These are phyloP conservation scores for Acanthamoeba castellanii DNA, from an alignment of 208 protist genomes.

Conservation along the genomic window DNA sequence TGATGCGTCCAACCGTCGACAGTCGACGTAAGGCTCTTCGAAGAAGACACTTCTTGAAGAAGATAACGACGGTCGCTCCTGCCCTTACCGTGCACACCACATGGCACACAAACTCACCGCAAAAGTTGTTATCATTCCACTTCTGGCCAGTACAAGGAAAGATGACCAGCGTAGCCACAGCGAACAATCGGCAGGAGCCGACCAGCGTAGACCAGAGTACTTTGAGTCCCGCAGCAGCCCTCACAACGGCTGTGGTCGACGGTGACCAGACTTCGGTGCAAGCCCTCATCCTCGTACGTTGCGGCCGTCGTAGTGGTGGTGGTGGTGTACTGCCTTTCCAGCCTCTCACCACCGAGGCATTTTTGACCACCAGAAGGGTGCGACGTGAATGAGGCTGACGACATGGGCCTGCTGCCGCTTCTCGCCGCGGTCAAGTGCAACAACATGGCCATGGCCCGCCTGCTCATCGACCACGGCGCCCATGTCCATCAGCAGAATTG, in stretches of 20 bases:
- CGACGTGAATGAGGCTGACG: neutral
- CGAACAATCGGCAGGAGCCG: neutral
- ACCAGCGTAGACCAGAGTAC: neutral
- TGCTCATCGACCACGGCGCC: conserved; percentile 25
- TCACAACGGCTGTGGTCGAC: neutral
- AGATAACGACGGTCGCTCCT: neutral
- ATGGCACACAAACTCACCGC: too few relatives aligned
- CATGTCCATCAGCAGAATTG: too few relatives aligned
- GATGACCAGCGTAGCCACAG: neutral
- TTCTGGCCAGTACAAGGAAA: too few relatives aligned
- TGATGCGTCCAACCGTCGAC: neutral
- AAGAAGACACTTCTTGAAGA: neutral
- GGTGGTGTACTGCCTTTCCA: neutral
- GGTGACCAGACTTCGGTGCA: neutral
- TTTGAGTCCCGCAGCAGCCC: neutral
- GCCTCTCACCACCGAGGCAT: neutral
- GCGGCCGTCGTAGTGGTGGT: neutral
- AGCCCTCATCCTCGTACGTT: neutral
- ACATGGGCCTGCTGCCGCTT: conserved; percentile 20
- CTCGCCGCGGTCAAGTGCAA: conserved; percentile 19
- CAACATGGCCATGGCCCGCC: neutral
- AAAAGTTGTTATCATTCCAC: neutral
- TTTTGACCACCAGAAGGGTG: neutral
- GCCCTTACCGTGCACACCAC: too few relatives aligned
- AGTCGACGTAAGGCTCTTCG: neutral